Conservation (phyloP, 2,329 filamentous ascomycete genomes). For the Colletotrichum cuscutae region DNA sequence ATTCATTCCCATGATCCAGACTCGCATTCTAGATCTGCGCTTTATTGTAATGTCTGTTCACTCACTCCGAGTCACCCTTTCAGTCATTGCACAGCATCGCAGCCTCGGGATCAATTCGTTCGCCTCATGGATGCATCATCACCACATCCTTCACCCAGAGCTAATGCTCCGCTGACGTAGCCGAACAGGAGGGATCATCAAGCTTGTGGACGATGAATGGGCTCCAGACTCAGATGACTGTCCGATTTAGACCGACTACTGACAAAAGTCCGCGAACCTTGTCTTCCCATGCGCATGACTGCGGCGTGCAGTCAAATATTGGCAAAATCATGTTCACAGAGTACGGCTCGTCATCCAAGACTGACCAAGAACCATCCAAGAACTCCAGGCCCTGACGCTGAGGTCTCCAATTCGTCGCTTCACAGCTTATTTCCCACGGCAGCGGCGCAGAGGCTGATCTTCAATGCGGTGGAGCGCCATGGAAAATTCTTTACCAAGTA, state of each 20-base stretch:
- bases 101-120: background rate
- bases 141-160: background rate
- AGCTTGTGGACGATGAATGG: conserved; percentile 1
- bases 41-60: background rate
- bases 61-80: background rate
- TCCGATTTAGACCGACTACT: conserved; percentile 6
- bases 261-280: background rate
- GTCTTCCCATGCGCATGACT: conserved; percentile 7
- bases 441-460: conserved; percentile 12
- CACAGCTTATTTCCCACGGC: conserved; percentile 27
- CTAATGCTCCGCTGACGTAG: conserved; percentile 1
- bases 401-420: conserved; percentile 19
- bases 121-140: background rate
- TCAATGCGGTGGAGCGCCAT: conserved; percentile 27
- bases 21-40: background rate
- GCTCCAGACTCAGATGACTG: background rate
- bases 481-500: conserved; percentile 1
- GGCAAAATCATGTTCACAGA: background rate
- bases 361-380: background rate
- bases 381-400: background rate
- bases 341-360: background rate
- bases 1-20: conserved; percentile 10
- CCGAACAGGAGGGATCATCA: conserved; percentile 4
- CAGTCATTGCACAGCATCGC: conserved; percentile 13
- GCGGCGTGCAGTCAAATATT: background rate